Conservation (phyloP, 805 yeast genomes). For the Kuraishia cidri region DNA sequence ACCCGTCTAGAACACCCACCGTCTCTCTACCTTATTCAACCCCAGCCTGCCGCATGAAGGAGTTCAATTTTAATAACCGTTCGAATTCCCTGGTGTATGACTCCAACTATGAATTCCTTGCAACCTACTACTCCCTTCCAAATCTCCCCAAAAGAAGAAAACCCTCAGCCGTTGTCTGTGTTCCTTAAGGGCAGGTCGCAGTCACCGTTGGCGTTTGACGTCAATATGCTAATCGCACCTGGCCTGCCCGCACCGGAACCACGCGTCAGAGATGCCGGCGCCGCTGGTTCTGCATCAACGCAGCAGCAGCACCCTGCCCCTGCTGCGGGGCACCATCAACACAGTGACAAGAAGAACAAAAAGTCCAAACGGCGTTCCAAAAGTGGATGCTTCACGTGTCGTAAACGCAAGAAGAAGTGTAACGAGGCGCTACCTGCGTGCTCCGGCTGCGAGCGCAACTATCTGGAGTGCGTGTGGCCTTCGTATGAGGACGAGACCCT, state of each 20-base stretch:
- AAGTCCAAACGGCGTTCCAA: conserved; percentile 15
- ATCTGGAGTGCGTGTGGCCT: conserved; percentile 24
- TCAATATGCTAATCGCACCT: too few relatives aligned
- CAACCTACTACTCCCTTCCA: conserved; percentile 1
- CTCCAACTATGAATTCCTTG: conserved; percentile 2
- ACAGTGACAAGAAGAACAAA: neutral
- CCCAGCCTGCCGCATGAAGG: conserved; percentile 4
- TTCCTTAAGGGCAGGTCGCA: neutral
- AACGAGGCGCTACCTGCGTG: conserved; percentile 23
- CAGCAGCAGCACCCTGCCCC: neutral
- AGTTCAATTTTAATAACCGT: neutral
- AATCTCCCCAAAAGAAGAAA: neutral
- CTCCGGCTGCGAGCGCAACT: conserved; percentile 23
- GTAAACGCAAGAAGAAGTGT: conserved; percentile 27
- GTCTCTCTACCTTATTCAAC: too few relatives aligned
- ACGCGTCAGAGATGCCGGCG: neutral
- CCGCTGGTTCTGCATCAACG: neutral
- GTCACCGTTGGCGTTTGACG: too few relatives aligned
- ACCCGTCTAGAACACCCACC: too few relatives aligned
- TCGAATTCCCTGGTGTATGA: neutral
- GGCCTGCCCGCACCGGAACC: too few relatives aligned
- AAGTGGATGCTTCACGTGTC: conserved; percentile 28
- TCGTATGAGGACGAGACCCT: conserved; percentile 10
- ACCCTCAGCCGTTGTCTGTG: neutral
- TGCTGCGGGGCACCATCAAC: neutral